These are phyloP conservation scores for Scleromitrula shiraiana DNA, from an alignment of 2,329 filamentous ascomycete genomes.

Conservation along the genomic window DNA sequence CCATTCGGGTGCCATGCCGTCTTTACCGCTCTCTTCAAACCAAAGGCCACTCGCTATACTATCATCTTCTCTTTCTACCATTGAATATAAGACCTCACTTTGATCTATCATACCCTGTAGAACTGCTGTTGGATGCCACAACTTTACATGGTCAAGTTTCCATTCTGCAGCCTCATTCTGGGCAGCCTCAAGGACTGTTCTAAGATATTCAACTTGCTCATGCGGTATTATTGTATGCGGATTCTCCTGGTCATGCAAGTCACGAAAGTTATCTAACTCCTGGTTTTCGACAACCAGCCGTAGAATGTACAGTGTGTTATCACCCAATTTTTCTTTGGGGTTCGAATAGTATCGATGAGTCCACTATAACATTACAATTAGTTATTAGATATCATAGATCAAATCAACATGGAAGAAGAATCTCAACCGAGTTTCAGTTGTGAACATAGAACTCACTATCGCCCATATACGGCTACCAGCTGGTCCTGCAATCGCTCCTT, in stretches of 20 bases:
- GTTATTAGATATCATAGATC: too few relatives aligned
- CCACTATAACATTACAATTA: slow-evolving; percentile 43
- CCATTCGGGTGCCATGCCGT: slow-evolving; percentile 53
- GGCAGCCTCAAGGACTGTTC: slow-evolving; percentile 56
- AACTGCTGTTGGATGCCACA: slow-evolving; percentile 70
- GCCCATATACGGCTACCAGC: slow-evolving; percentile 57
- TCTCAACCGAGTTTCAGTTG: too few relatives aligned
- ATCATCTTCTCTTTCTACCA: slow-evolving; percentile 47
- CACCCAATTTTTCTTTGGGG: slow-evolving; percentile 27
- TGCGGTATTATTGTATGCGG: slow-evolving; percentile 13
- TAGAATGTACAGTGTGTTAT: slow-evolving; percentile 62
- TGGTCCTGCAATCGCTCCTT: slow-evolving; percentile 58
- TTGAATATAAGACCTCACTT: slow-evolving; percentile 40
- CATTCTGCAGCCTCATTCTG: slow-evolving; percentile 62
- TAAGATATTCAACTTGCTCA: slow-evolving; percentile 37
- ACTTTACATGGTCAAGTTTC: slow-evolving; percentile 59
- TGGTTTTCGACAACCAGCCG: slow-evolving; percentile 57
- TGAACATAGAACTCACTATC: slow-evolving; percentile 28
- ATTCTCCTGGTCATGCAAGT: neutral
- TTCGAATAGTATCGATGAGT: slow-evolving; percentile 53
- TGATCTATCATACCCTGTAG: slow-evolving; percentile 39
- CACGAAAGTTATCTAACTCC: neutral
- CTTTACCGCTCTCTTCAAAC: slow-evolving; percentile 46
- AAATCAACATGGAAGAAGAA: too few relatives aligned
- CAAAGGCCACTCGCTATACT: slow-evolving; percentile 64